Conservation (phyloP, 2,329 filamentous ascomycete genomes). For the Xylaria sp. region DNA sequence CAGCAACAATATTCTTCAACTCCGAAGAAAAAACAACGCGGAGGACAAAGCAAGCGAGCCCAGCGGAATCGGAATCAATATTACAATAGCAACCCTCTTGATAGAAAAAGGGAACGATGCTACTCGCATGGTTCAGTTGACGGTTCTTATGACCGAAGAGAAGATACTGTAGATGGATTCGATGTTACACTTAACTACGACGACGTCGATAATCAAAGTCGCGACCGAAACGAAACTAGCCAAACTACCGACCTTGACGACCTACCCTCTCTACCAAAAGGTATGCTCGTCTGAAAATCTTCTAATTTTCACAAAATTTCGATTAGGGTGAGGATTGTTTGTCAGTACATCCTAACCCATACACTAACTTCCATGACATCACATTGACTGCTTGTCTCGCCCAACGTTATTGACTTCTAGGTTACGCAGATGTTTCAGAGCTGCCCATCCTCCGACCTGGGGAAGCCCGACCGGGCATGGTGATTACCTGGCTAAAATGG, state of each 20-base stretch:
- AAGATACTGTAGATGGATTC: slow-evolving; percentile 42
- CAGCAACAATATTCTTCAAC: slow-evolving; percentile 65
- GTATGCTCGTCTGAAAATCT: slow-evolving; percentile 49
- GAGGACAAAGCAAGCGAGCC: slow-evolving; percentile 62
- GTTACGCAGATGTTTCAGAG: slow-evolving; percentile 51
- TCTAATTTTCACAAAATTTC: not conserved
- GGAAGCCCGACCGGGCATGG: slow-evolving; percentile 67
- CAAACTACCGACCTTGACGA: slow-evolving; percentile 67
- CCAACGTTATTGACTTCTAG: slow-evolving; percentile 26
- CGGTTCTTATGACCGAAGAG: slow-evolving; percentile 52
- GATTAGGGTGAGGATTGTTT: not conserved
- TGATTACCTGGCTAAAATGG: slow-evolving; percentile 76
- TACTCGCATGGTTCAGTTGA: slow-evolving; percentile 52
- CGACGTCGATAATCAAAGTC: slow-evolving; percentile 50
- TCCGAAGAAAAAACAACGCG: slow-evolving; percentile 55
- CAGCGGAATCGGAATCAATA: slow-evolving; percentile 56
- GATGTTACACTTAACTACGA: slow-evolving; percentile 57
- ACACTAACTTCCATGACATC: not conserved
- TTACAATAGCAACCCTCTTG: slow-evolving; percentile 51
- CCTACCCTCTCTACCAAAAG: slow-evolving; percentile 69
- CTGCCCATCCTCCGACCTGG: slow-evolving; percentile 63
- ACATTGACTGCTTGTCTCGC: not conserved
- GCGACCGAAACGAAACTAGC: slow-evolving; percentile 52
- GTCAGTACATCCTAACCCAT: not conserved
- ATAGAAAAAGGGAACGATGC: slow-evolving; percentile 63